Base-by-base conservation (phyloP, 1,284 basidiomycete genomes). In the Leccinum fallax region DNA sequence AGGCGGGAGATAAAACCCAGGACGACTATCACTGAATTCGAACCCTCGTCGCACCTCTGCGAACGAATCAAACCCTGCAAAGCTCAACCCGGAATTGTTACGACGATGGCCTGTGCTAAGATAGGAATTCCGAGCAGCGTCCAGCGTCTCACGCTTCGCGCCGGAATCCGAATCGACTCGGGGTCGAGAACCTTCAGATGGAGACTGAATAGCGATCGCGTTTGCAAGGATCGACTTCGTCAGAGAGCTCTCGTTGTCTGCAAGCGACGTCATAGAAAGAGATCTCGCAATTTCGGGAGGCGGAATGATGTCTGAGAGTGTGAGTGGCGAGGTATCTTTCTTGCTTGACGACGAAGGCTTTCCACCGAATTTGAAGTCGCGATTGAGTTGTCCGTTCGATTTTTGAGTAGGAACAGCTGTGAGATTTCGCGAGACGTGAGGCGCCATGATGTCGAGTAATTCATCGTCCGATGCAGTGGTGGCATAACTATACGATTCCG, bases 231-330 rank as follows among this genome's bases (percentile, higher is more conserved):
- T 88, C 0, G 87, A 88, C 53, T 84, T 80, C 58, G 88, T 77
- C 1, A 88, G 74, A 0, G 83, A 83, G 55, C 83, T 84, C 57
- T 89, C 87, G 30, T 83, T 82, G 28, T 76, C 77, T 55, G 78
- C 66, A 3, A 80, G 74, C 11, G 76, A 79, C 0, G 78, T 77
- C 38, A 76, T 74, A 0, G 87, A 85, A n/a, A 84, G 69, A 0
- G 79, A 78, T 32, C 81, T 79, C 15, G 77, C 80, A 65, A 85
- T 80, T 7, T 81, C 76, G 0, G 81, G 79, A 0, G 88, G 84
- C 5, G 90, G 89, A 52, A 92, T 88, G 72, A 92, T 90, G 65
- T 92, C 88, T 0, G 88, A 86, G 15, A 91, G 76, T 1, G 87
- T 89, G 59, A 89, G 69, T 0, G 65, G 64, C 66, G 60, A 19